A percentile compares a stretch with the other conserved stretches of the same genome.
Conservation (phyloP, 73 alveolate genomes). For the Urostyla sp. region DNA sequence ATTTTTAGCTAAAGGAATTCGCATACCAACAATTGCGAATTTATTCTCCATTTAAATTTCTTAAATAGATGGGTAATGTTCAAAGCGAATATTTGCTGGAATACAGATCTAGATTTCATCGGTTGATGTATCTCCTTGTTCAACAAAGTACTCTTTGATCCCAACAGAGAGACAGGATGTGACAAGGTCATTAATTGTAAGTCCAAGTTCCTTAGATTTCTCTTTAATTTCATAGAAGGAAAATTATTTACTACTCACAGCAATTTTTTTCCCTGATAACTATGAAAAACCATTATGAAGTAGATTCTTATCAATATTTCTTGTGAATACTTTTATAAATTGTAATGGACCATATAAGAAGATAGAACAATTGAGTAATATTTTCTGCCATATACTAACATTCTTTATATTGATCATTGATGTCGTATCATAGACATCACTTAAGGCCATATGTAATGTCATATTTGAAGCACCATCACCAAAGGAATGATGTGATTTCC, state of each 20-base stretch:
- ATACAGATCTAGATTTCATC: not conserved
- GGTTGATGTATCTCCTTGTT: conserved; percentile 3
- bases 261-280: conserved; percentile 5
- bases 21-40: conserved; percentile 40
- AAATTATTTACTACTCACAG: not conserved
- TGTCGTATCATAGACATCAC: not conserved
- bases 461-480: conserved; percentile 42
- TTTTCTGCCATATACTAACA: not conserved
- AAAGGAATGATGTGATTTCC: conserved; percentile 41
- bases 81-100: conserved; percentile 46
- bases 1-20: not conserved
- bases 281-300: conserved; percentile 2
- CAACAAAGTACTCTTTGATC: conserved; percentile 1
- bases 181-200: conserved; percentile 7
- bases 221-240: conserved; percentile 6
- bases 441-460: not conserved
- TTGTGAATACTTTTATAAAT: not conserved
- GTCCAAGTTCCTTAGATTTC: conserved; percentile 1
- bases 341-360: not conserved
- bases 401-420: not conserved
- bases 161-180: conserved; percentile 16
- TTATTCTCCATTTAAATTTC: conserved; percentile 19
- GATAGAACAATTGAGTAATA: not conserved
- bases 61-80: conserved; percentile 8
- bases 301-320: not conserved